phyloP scores from a whole-genome alignment of 2,329 filamentous ascomycete species.

The Xylaria sp. region DNA sequence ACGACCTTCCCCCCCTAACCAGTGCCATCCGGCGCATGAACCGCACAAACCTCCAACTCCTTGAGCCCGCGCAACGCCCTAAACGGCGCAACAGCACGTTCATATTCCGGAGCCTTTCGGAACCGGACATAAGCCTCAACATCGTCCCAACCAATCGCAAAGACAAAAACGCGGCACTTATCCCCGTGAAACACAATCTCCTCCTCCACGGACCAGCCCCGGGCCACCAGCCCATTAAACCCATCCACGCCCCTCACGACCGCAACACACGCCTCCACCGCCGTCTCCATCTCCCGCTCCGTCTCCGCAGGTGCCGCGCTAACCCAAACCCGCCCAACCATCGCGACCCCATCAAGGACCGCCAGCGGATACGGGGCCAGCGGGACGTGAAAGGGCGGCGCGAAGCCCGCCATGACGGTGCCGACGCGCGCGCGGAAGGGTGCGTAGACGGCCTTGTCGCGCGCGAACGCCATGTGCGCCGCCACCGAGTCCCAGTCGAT shows the following conservation, averaged over 20 bases:
- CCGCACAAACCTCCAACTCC: constrained; percentile 28
- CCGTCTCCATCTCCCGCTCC: not conserved
- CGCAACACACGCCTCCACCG: constrained; percentile 11
- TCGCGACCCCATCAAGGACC: constrained; percentile 21
- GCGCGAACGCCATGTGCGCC: constrained; percentile 31
- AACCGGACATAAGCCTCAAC: constrained; percentile 19
- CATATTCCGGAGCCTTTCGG: constrained; percentile 24
- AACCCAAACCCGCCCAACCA: constrained; percentile 34
- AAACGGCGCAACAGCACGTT: constrained; percentile 20
- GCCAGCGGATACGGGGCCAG: constrained; percentile 29
- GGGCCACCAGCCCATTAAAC: constrained; percentile 28
- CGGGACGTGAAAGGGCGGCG: constrained; percentile 28
- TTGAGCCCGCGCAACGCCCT: constrained; percentile 22
- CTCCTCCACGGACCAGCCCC: constrained; percentile 33
- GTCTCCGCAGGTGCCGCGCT: not conserved
- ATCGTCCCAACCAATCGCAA: constrained; percentile 33
- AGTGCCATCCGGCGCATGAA: constrained; percentile 11
- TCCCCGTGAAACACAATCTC: constrained; percentile 27
- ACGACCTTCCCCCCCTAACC: not conserved
- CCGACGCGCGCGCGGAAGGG: constrained; percentile 24
- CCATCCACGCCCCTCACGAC: not conserved
- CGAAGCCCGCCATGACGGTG: not conserved
- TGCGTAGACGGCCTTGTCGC: constrained; percentile 17
- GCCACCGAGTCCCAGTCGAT: constrained; percentile 34
- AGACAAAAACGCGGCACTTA: constrained; percentile 25